A percentile compares a stretch with the other conserved stretches of the same genome.
phyloP scores from a whole-genome alignment of 495 filamentous ascomycete genomes.

The Halenospora varia region DNA sequence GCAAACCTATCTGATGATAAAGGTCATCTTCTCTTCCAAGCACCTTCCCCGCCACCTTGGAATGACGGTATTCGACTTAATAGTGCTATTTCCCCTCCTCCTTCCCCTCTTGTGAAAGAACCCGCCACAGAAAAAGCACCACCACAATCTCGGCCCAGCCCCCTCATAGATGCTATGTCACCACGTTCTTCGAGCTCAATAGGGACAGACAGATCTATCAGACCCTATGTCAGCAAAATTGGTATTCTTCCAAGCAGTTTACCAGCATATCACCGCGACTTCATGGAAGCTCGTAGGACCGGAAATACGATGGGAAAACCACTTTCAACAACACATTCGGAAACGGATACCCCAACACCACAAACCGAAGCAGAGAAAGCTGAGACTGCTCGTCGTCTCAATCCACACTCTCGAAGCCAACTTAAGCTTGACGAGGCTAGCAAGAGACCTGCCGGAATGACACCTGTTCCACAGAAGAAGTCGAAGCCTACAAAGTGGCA shows the following conservation, averaged over 20 bases:
- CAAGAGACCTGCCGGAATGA: constrained; percentile 63
- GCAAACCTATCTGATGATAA: constrained; percentile 39
- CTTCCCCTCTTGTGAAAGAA: constrained; percentile 28
- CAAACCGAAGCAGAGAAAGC: constrained; percentile 70
- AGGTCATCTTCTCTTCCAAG: constrained; percentile 40
- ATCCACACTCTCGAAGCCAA: constrained; percentile 67
- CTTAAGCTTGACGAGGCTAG: constrained; percentile 55
- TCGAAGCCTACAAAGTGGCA: constrained; percentile 81
- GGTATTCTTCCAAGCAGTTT: constrained; percentile 86
- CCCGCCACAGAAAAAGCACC: constrained; percentile 11
- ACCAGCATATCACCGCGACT: constrained; percentile 82
- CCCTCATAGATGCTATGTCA: constrained; percentile 27
- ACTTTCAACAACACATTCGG: constrained; percentile 34
- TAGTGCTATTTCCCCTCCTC: constrained; percentile 26
- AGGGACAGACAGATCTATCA: constrained; percentile 34
- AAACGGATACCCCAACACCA: constrained; percentile 45
- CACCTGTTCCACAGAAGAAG: constrained; percentile 60
- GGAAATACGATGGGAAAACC: constrained; percentile 35
- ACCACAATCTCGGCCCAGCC: constrained; percentile 30
- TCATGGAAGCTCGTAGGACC: constrained; percentile 69
- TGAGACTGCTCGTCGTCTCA: constrained; percentile 68
- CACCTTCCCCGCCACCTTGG: constrained; percentile 45
- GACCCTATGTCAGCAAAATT: constrained; percentile 71
- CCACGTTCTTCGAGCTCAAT: constrained; percentile 21
- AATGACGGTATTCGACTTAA: constrained; percentile 27